Evolutionary conservation across 2,329 filamentous ascomycete species (phyloP).

Genomic region (Colletotrichum abscissum): DNA sequence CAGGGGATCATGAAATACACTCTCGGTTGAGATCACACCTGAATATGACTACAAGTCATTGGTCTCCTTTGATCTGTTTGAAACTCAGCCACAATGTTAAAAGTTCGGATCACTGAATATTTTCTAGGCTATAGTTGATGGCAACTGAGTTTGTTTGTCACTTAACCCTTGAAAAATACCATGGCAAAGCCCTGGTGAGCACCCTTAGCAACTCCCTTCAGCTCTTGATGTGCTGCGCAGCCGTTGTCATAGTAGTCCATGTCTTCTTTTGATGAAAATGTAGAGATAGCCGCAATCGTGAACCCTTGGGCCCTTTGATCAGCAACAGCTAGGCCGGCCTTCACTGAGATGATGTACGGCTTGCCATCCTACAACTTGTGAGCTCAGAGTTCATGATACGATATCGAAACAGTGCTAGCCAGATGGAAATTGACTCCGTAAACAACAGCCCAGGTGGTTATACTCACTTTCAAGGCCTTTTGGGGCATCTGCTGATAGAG

Average conservation of each 20-base stretch:
- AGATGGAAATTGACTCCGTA: background rate
- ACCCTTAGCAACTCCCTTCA: conserved; percentile 45
- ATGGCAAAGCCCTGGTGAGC: conserved; percentile 57
- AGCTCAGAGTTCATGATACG: background rate
- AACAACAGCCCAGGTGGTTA: background rate
- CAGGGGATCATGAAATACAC: too few relatives aligned
- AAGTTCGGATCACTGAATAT: too few relatives aligned
- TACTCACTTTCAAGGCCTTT: conserved; percentile 45
- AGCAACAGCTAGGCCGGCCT: conserved; percentile 59
- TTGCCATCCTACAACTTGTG: conserved; percentile 63
- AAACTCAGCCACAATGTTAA: too few relatives aligned
- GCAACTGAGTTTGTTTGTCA: background rate
- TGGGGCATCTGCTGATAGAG: conserved; percentile 46
- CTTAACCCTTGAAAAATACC: conserved; percentile 57
- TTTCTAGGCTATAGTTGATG: background rate
- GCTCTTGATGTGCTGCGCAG: conserved; percentile 45
- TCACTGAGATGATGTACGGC: conserved; percentile 66
- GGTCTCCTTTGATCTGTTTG: too few relatives aligned
- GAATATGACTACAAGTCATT: too few relatives aligned
- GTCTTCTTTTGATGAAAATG: conserved; percentile 67
- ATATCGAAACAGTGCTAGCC: background rate
- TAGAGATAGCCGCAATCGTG: conserved; percentile 66
- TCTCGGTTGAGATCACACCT: too few relatives aligned
- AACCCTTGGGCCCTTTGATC: conserved; percentile 69
- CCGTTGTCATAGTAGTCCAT: conserved; percentile 71